Evolutionary conservation across 2,329 filamentous ascomycete species (phyloP), one percentile per base, ranked within the genome.

Genomic region (Rutstroemia sp.): DNA sequence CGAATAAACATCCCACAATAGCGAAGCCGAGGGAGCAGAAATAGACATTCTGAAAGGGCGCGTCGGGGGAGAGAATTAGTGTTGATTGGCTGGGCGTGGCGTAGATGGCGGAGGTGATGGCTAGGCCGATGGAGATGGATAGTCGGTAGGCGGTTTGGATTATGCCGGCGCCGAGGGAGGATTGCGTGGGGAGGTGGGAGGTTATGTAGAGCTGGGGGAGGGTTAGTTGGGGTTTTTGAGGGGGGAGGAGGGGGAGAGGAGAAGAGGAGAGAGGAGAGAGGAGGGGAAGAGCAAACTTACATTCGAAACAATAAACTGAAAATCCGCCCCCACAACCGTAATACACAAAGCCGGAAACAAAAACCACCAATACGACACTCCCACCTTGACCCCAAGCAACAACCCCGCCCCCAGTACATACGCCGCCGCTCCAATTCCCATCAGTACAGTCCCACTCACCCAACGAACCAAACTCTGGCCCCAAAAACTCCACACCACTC

Each of bases 291-390:
- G 7, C 12, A 42, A 14, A 70, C 78, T 63, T 67, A 83, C 79
- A 63, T 88, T 88, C 3, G 81, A 79, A 21, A 88, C 84, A 58
- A 87, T 86, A 68, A 87, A 88, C 57, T 87, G 80, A 37, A 88
- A 78, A 65, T 88, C 86, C 0, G 83, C 83, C 1, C 85, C 85
- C 4, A 86, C 72, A 1, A 87, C 84, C 21, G 78, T 77, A 25
- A 88, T 68, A 16, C 83, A 69, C 41, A 87, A 69, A 0, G 77
- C 77, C 0, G 84, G 82, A 65, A 88, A 88, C 5, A 79, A 75
- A 58, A 85, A 82, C 0, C 78, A 78, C 84, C 84, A 88, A 67
- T 88, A 88, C 17, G 73, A 76, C 55, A 76, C 77, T 9, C 78
- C 73, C 1, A 75, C 66, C 41, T 73, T 70, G 63, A 85, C 81